phyloP scores from a whole-genome alignment of 2,329 filamentous ascomycete species.

The Talaromyces sp. region DNA sequence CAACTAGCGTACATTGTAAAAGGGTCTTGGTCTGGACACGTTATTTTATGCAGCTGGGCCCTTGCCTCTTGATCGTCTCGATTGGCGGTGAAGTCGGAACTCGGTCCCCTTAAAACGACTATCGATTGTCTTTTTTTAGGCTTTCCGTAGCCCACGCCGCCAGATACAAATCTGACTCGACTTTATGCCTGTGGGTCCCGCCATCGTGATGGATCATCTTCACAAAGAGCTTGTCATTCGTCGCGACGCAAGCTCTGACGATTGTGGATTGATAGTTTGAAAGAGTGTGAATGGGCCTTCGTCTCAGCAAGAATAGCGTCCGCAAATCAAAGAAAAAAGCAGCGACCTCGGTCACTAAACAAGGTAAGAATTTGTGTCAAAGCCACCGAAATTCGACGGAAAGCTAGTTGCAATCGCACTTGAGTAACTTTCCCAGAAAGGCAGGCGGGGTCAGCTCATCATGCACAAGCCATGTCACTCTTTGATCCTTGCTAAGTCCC shows the following conservation, averaged over 20 bases:
- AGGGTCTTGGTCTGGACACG: slow-evolving; percentile 3
- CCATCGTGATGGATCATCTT: neutral
- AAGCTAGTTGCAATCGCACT: neutral
- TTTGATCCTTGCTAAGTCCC: slow-evolving; percentile 11
- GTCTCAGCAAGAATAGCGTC: neutral
- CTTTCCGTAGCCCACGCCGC: neutral
- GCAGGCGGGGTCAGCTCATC: slow-evolving; percentile 6
- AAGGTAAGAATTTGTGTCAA: neutral
- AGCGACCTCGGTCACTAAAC: neutral
- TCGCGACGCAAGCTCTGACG: neutral
- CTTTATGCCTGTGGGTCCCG: neutral
- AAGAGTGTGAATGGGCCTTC: neutral
- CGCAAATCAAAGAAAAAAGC: neutral
- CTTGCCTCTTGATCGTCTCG: slow-evolving; percentile 7
- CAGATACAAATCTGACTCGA: neutral
- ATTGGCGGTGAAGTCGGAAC: slow-evolving; percentile 11
- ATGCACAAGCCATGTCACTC: slow-evolving; percentile 6
- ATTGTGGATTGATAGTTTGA: neutral
- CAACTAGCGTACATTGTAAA: neutral
- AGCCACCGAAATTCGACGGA: neutral
- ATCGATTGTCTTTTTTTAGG: neutral
- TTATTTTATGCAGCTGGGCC: slow-evolving; percentile 8
- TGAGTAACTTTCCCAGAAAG: slow-evolving; percentile 3
- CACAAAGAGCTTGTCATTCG: neutral
- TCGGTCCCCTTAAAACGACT: neutral